phyloP scores from a whole-genome alignment of 805 yeast species.

The Candida peoriensis region DNA sequence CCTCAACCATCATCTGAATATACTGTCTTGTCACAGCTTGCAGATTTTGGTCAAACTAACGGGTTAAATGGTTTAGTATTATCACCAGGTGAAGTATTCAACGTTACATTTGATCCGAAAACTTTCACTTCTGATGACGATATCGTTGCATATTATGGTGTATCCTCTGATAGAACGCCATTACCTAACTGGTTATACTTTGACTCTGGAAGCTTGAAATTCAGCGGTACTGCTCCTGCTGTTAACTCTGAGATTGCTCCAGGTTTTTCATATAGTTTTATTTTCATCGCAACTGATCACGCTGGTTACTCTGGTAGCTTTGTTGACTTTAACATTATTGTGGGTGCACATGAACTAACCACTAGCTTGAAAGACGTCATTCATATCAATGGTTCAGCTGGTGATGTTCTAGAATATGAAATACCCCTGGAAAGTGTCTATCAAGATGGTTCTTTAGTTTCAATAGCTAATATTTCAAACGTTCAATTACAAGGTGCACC shows the following conservation, averaged over 20 bases:
- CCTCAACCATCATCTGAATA: constrained; percentile 41
- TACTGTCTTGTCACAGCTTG: constrained; percentile 48
- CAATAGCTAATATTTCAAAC: constrained; percentile 46
- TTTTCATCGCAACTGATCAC: constrained; percentile 75
- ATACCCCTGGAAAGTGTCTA: constrained; percentile 62
- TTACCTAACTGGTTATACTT: constrained; percentile 87
- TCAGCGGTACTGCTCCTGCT: constrained; percentile 84
- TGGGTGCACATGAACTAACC: constrained; percentile 85
- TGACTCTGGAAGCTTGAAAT: constrained; percentile 54
- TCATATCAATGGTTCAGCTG: constrained; percentile 63
- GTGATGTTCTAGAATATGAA: constrained; percentile 44
- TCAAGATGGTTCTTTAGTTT: constrained; percentile 55
- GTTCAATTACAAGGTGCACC: constrained; percentile 52
- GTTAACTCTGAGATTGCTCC: constrained; percentile 88
- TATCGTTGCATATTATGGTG: constrained; percentile 71
- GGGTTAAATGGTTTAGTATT: constrained; percentile 73
- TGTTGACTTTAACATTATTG: constrained; percentile 63
- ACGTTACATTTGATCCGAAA: constrained; percentile 54
- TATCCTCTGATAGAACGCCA: constrained; percentile 77
- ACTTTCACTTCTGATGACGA: constrained; percentile 53
- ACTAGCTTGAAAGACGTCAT: constrained; percentile 55
- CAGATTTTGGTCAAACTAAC: constrained; percentile 67
- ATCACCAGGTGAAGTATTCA: constrained; percentile 61
- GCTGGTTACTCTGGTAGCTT: constrained; percentile 67
- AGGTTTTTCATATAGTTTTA: constrained; percentile 61